These are phyloP conservation scores for Barbatosphaeria neglecta DNA, from an alignment of 495 filamentous ascomycete genomes.

Conservation along the genomic window DNA sequence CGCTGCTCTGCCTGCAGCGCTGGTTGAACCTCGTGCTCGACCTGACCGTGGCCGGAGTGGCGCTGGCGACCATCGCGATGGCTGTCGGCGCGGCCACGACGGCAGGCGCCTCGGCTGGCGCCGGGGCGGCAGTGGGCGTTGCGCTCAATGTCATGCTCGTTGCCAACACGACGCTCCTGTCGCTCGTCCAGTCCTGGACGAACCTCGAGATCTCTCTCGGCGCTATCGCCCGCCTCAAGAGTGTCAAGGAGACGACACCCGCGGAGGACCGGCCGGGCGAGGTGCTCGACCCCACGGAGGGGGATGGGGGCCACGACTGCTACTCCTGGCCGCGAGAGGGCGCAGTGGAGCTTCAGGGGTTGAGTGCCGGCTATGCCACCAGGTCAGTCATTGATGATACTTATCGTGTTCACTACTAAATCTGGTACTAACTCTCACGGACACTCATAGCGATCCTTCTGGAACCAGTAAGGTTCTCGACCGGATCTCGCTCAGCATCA, in stretches of 20 bases:
- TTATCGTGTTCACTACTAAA: background rate
- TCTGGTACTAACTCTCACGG: background rate
- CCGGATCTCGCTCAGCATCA: constrained; percentile 18
- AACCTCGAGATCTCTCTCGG: constrained; percentile 41
- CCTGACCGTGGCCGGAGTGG: constrained; percentile 24
- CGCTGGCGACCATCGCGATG: constrained; percentile 30
- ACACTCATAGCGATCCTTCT: constrained; percentile 2
- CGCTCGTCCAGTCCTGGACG: constrained; percentile 29
- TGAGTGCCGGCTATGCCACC: constrained; percentile 27
- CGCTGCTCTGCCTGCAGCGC: constrained; percentile 29
- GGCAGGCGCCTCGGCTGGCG: constrained; percentile 11
- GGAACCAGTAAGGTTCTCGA: constrained; percentile 17
- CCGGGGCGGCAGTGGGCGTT: constrained; percentile 15
- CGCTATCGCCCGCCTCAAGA: constrained; percentile 31
- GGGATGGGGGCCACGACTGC: no score
- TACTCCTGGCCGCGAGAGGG: constrained; percentile 28
- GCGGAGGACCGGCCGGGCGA: constrained; percentile 14
- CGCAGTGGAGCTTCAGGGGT: constrained; percentile 15
- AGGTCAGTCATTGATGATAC: constrained; percentile 6
- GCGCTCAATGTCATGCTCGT: constrained; percentile 16
- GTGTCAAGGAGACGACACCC: constrained; percentile 24
- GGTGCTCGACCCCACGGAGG: constrained; percentile 3
- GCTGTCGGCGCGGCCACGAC: no score
- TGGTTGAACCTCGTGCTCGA: constrained; percentile 35
- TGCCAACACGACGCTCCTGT: constrained; percentile 18